Conservation (phyloP, 2,329 filamentous ascomycete species). For the Davidsoniella neocaledoniae region DNA sequence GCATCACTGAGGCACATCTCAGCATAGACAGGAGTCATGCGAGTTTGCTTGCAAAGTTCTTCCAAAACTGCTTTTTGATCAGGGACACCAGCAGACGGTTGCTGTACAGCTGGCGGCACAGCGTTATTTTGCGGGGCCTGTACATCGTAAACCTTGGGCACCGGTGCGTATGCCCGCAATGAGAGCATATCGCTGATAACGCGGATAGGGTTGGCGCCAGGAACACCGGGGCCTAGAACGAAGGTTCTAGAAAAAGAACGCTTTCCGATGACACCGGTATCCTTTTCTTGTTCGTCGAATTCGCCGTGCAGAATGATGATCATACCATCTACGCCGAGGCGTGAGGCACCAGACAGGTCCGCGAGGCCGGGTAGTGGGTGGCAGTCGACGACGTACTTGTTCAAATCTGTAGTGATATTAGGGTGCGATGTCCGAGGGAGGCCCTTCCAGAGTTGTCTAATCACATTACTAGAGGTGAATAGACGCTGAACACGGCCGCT, state of each 20-base stretch:
- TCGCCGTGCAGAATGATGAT: constrained; percentile 68
- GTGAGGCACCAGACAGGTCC: constrained; percentile 48
- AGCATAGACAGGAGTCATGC: constrained; percentile 65
- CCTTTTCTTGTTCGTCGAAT: constrained; percentile 55
- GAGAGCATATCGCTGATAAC: constrained; percentile 68
- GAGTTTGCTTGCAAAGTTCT: constrained; percentile 60
- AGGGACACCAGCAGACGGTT: constrained; percentile 18
- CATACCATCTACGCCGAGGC: constrained; percentile 57
- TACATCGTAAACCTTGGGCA: constrained; percentile 24
- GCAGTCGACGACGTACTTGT: constrained; percentile 72
- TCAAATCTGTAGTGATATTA: constrained; percentile 44
- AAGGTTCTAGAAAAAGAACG: constrained; percentile 74
- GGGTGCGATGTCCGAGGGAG: constrained; percentile 63
- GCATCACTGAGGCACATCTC: constrained; percentile 58
- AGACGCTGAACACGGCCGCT: constrained; percentile 47
- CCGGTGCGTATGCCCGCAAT: constrained; percentile 45
- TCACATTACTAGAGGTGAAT: constrained; percentile 46
- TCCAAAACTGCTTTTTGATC: constrained; percentile 53
- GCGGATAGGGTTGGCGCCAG: constrained; percentile 46
- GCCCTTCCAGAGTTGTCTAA: constrained; percentile 49
- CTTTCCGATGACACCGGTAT: constrained; percentile 38
- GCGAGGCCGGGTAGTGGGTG: constrained; percentile 54
- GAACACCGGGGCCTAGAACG: constrained; percentile 57
- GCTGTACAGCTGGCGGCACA: constrained; percentile 6
- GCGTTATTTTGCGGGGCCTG: constrained; percentile 18